phyloP scores from a whole-genome alignment of 768 basidiomycete genomes.

The Rhizopogon rudus region DNA sequence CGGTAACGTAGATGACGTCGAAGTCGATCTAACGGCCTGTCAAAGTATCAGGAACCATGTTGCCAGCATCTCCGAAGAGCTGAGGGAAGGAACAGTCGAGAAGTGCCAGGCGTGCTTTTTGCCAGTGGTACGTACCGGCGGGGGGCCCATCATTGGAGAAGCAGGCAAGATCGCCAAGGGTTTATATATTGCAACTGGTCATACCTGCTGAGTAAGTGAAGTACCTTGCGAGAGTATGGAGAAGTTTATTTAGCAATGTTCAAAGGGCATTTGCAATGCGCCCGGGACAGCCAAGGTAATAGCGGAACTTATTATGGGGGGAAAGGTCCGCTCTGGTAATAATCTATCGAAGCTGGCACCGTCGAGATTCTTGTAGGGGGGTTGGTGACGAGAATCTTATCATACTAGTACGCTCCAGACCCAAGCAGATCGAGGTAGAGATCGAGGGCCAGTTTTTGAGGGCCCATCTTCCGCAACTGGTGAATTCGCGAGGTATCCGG shows the following conservation, averaged over 20 bases:
- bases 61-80: constrained; percentile 51
- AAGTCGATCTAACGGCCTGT: constrained; percentile 52
- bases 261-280: constrained; percentile 73
- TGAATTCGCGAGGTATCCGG: no score
- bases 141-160: constrained; percentile 71
- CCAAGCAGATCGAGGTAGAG: no score
- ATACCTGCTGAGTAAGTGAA: constrained; percentile 68
- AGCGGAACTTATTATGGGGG: constrained; percentile 66
- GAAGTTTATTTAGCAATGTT: constrained; percentile 3
- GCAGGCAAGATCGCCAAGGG: constrained; percentile 52
- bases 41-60: constrained; percentile 53
- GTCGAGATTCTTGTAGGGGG: constrained; percentile 26
- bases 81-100: constrained; percentile 49
- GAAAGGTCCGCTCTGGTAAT: constrained; percentile 53
- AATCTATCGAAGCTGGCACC: constrained; percentile 46
- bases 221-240: not conserved
- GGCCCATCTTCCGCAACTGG: no score
- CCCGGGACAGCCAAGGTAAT: constrained; percentile 79
- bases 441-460: no score
- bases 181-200: constrained; percentile 69
- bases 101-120: constrained; percentile 73
- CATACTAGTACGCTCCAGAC: not conserved
- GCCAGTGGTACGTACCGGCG: constrained; percentile 53
- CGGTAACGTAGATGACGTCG: constrained; percentile 64
- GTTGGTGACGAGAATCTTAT: not conserved